A percentile compares a stretch with the other conserved stretches of the same genome.
These are phyloP conservation scores for Acacia concinna DNA, from an alignment of 331 rosid species.

Conservation along the genomic window DNA sequence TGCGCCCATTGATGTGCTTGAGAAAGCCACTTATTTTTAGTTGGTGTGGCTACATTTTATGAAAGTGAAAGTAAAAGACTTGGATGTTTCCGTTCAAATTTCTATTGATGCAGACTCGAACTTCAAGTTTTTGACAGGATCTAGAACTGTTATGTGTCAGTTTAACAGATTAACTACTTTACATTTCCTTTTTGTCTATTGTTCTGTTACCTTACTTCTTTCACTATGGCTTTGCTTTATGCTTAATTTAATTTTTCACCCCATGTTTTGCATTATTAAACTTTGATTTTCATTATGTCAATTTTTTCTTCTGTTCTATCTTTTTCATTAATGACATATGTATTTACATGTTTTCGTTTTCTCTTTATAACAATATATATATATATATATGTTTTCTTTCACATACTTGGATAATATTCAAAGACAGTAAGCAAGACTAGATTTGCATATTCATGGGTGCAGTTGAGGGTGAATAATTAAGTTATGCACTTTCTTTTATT, in stretches of 20 bases:
- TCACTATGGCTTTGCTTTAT: not conserved
- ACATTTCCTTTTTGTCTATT: not conserved
- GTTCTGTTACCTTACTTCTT: not conserved
- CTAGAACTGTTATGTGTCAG: not conserved
- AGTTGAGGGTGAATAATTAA: not conserved
- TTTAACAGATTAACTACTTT: not conserved
- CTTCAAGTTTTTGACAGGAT: not conserved
- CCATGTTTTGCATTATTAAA: not conserved
- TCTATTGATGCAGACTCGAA: not conserved
- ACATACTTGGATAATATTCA: not conserved
- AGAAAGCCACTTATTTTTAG: too few species aligned
- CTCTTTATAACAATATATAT: not conserved
- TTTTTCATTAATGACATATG: not conserved
- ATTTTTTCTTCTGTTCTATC: not conserved
- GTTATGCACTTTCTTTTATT: conserved; percentile 2
- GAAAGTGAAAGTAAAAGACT: too few species aligned
- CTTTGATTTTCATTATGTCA: not conserved
- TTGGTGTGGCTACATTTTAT: too few species aligned
- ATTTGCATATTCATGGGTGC: not conserved
- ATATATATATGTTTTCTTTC: not conserved
- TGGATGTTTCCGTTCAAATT: not conserved
- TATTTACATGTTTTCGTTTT: too few species aligned
- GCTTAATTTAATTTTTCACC: not conserved
- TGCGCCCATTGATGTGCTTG: too few species aligned
- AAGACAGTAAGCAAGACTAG: not conserved